Conservation (phyloP, 2,329 filamentous ascomycete species). For the Cylindrodendrum hubeiense region DNA sequence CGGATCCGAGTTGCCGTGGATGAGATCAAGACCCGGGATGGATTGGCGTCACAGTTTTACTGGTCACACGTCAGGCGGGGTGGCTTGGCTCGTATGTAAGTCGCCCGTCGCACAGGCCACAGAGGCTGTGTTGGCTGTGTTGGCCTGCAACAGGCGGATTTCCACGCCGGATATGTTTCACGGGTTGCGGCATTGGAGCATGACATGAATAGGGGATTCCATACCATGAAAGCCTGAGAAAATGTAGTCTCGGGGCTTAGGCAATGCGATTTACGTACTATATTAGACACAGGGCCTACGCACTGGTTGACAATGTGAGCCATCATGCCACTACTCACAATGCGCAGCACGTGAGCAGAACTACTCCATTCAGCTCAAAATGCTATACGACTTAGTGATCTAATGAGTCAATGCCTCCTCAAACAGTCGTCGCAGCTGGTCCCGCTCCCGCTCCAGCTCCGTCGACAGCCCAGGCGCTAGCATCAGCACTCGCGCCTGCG, state of each 20-base stretch:
- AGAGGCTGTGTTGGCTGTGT: neutral
- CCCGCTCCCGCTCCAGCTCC: slow-evolving; percentile 77
- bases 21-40: neutral
- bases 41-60: neutral
- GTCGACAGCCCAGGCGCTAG: slow-evolving; percentile 84
- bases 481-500: slow-evolving; percentile 91
- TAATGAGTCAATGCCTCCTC: slow-evolving; percentile 66
- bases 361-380: neutral
- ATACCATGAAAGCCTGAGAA: too few relatives aligned
- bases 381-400: neutral
- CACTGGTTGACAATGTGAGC: too few relatives aligned
- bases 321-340: too few relatives aligned
- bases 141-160: neutral
- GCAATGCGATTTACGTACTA: too few relatives aligned
- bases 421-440: slow-evolving; percentile 78
- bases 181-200: neutral
- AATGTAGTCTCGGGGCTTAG: too few relatives aligned
- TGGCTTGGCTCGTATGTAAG: slow-evolving; percentile 15
- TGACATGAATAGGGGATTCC: neutral
- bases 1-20: neutral
- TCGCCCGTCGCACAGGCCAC: neutral
- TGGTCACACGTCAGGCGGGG: neutral
- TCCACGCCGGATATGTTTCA: neutral
- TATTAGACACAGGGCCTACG: too few relatives aligned
- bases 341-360: too few relatives aligned